Evolutionary conservation across 352 stramenopile species (phyloP).

Genomic region (Pseudoperonospora humuli): DNA sequence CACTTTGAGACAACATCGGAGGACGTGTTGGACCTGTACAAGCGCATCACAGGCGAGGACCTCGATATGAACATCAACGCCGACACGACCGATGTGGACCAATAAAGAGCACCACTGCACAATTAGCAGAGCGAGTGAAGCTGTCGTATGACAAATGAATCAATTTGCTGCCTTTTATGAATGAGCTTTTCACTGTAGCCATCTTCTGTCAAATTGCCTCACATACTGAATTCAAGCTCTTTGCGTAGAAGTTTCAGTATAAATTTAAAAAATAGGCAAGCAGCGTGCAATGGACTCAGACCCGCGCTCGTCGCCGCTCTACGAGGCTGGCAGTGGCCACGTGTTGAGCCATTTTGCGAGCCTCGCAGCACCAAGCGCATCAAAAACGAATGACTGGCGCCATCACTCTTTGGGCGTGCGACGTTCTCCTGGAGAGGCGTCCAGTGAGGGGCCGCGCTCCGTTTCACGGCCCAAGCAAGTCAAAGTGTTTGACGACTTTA

Average conservation of each 20-base stretch:
- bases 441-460: slow-evolving; percentile 10
- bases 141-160: slow-evolving; percentile 5
- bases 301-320: slow-evolving; percentile 16
- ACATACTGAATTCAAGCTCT: slow-evolving; percentile 12
- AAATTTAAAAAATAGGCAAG: slow-evolving; percentile 11
- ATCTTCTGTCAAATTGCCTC: slow-evolving; percentile 2
- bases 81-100: slow-evolving; percentile 91
- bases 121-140: background rate
- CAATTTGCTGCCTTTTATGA: too few species aligned
- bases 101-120: slow-evolving; percentile 37
- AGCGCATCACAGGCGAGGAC: slow-evolving; percentile 95
- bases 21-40: slow-evolving; percentile 96
- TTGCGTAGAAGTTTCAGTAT: slow-evolving; percentile 5
- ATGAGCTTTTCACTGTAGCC: slow-evolving; percentile 9
- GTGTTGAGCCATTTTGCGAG: slow-evolving; percentile 58
- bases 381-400: slow-evolving; percentile 23
- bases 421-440: slow-evolving; percentile 2
- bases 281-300: slow-evolving; percentile 12
- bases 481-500: slow-evolving; percentile 25
- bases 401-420: slow-evolving; percentile 5
- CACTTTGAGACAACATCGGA: slow-evolving; percentile 98
- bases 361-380: slow-evolving; percentile 32
- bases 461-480: slow-evolving; percentile 6
- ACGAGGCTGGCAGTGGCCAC: slow-evolving; percentile 46
- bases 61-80: slow-evolving; percentile 98